A percentile compares a stretch with the other conserved stretches of the same genome.
Evolutionary conservation across 164 flowering plant species (phyloP).

Genomic region (Hamamelis virginiana): DNA sequence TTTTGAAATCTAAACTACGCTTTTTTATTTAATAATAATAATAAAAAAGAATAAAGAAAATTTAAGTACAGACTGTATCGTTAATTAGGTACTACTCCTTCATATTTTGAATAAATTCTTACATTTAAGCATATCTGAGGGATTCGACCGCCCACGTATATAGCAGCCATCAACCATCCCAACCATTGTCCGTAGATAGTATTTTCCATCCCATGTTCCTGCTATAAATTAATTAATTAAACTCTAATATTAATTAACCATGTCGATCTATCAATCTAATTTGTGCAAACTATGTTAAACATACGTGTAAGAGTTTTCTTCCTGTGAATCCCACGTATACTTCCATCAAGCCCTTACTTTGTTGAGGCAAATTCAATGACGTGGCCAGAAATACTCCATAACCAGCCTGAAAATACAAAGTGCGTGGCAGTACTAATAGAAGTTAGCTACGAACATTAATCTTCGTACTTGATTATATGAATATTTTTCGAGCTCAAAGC

Average conservation of each 20-base stretch:
- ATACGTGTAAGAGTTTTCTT: slow-evolving; percentile 42
- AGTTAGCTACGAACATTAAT: no score
- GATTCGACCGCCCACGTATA: slow-evolving; percentile 87
- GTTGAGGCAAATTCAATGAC: slow-evolving; percentile 34
- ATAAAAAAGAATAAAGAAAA: no score
- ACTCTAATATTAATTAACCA: no score
- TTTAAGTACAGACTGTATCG: not conserved
- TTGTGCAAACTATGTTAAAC: not conserved
- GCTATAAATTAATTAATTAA: no score
- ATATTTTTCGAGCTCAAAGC: no score
- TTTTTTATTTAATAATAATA: no score
- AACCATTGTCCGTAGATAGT: slow-evolving; percentile 49
- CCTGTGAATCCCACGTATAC: slow-evolving; percentile 31
- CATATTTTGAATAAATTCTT: slow-evolving; percentile 24
- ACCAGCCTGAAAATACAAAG: slow-evolving; percentile 38
- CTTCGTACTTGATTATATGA: no score
- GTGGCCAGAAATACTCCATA: slow-evolving; percentile 51
- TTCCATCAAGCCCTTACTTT: slow-evolving; percentile 38
- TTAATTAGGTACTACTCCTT: no score
- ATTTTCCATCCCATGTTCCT: slow-evolving; percentile 14
- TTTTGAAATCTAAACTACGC: no score
- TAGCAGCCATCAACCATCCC: slow-evolving; percentile 88
- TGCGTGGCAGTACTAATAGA: no score
- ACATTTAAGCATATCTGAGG: slow-evolving; percentile 87
- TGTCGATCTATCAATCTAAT: no score